These are phyloP conservation scores for Lactarius akahatsu DNA, from an alignment of 768 basidiomycete species.

Conservation along the genomic window DNA sequence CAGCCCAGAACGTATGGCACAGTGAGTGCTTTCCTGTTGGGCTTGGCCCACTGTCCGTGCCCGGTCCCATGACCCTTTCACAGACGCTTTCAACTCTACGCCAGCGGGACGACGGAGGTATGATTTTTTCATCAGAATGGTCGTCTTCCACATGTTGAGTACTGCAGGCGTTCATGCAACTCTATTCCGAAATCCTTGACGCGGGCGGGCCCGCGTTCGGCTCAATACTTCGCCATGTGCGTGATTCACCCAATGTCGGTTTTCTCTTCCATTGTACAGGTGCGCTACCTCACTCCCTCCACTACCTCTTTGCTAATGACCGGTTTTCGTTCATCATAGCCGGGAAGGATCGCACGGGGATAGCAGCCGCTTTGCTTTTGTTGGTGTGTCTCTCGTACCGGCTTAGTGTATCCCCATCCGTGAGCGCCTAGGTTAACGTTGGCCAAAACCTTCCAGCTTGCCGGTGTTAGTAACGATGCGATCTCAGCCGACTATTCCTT, in stretches of 20 bases:
- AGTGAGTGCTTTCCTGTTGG: constrained; percentile 55
- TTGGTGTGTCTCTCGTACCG: constrained; percentile 45
- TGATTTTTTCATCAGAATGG: neutral
- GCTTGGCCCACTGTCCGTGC: neutral
- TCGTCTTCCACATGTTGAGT: constrained; percentile 1
- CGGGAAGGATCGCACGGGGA: constrained; percentile 81
- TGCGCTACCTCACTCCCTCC: constrained; percentile 27
- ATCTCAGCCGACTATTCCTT: constrained; percentile 76
- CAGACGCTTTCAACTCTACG: constrained; percentile 72
- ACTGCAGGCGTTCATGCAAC: constrained; percentile 69
- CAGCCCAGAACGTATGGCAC: constrained; percentile 81
- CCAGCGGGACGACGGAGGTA: constrained; percentile 79
- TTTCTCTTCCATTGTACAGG: constrained; percentile 79
- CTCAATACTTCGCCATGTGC: constrained; percentile 68
- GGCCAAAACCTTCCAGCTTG: constrained; percentile 50
- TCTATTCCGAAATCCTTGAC: constrained; percentile 80
- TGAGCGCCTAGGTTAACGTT: neutral
- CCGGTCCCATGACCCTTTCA: neutral
- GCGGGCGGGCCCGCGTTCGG: constrained; percentile 68
- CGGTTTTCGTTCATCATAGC: constrained; percentile 39
- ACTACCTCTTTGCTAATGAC: neutral
- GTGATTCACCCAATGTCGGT: constrained; percentile 63
- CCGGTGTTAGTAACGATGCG: constrained; percentile 61
- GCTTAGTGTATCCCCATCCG: neutral
- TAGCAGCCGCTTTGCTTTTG: constrained; percentile 69